Evolutionary conservation across 2,329 filamentous ascomycete genomes (phyloP), one percentile per base, ranked within the genome.

Genomic region (Zymoseptoria ardabiliae): DNA sequence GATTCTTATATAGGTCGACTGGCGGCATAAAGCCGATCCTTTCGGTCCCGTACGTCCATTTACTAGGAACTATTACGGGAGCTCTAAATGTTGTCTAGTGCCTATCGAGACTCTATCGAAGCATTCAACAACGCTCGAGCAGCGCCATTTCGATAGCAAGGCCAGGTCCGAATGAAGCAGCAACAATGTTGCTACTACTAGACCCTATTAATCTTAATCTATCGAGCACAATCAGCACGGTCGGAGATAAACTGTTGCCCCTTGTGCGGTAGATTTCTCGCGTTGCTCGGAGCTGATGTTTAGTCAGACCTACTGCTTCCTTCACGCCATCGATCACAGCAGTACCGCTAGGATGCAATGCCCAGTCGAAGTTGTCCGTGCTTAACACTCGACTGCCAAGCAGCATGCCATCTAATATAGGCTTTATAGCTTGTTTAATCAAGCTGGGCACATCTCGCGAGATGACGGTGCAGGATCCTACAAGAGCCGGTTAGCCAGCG

Each of bases 91-190:
- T 23, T 23, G 22, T 23, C 22, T 5, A 23, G 22, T 23, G 5
- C 22, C 22, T 23, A 23, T 23, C 22, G 22, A 23, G 22, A 23
- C 22, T 23, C 22, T 5, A 23, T 23, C 22, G 5, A 5, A 23
- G 22, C 22, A 23, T 35, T 35, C 49, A 22, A 50, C 49, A 50
- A 20, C 49, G 49, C 49, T 22, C 21, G 49, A 50, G 49, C 21
- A 50, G 49, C 19, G n/a, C 49, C 49, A 50, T 50, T n/a, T 50
- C 49, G 21, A 50, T 50, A 13, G 82, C 72, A 63, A 90, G 84
- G 0, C 87, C 87, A 0, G 87, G 87, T 0, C 87, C 87, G 68
- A 90, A 90, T 1, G 86, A 86, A 63, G 85, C 86, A 1, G 83
- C 85, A 1, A 89, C 79, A 4, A 90, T 79, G 59, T 84, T 82